Percentiles rank a stretch among this genome's conserved stretches.
Evolutionary conservation across 139 green algal species (phyloP).

Genomic region (Chlamydomonas eustigma): DNA sequence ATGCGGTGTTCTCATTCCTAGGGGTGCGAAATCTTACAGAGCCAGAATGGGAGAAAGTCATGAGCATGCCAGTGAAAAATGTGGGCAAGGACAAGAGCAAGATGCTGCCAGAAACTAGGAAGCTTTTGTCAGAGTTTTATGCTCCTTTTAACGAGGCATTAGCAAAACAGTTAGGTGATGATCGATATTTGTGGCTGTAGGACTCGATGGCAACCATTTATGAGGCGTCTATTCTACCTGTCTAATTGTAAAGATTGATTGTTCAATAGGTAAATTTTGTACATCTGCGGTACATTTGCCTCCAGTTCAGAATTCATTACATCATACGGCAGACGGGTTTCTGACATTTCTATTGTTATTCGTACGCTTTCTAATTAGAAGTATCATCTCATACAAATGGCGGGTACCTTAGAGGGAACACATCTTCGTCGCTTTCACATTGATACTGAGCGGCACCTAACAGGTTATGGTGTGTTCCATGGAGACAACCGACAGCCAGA

Average conservation of each 20-base stretch:
- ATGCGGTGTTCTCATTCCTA: slow-evolving; percentile 36
- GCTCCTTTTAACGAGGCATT: slow-evolving; percentile 22
- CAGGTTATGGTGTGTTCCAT: slow-evolving; percentile 7
- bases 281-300: no score
- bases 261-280: no score
- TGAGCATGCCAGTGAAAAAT: slow-evolving; percentile 9
- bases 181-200: slow-evolving; percentile 24
- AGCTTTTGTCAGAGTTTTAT: slow-evolving; percentile 26
- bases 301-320: no score
- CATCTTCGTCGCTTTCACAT: background rate
- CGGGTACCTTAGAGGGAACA: no score
- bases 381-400: no score
- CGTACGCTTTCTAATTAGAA: no score
- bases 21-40: slow-evolving; percentile 10
- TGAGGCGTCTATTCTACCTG: no score
- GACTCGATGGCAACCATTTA: no score
- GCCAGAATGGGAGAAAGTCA: background rate
- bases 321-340: no score
- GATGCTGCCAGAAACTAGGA: slow-evolving; percentile 13
- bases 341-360: no score
- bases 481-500: background rate
- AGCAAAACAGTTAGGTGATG: slow-evolving; percentile 13
- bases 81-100: background rate
- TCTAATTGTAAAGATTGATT: no score
- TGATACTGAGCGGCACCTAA: background rate